Evolutionary conservation across 495 filamentous ascomycete genomes (phyloP).

Genomic region (Aspergillus olivimuriae): DNA sequence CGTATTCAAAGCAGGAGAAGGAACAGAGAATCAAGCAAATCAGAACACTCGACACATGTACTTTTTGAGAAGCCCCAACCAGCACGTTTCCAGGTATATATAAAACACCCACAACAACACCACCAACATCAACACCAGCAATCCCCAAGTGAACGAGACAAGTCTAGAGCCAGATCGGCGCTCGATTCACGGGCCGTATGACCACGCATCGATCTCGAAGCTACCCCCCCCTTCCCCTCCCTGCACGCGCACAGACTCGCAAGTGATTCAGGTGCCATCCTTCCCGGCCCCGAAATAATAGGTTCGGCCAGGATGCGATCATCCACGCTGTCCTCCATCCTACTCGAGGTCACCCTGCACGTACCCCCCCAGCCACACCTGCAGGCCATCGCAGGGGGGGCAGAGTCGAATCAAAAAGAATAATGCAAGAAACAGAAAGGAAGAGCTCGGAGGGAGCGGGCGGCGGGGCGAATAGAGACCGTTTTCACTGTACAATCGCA

Average conservation of each 20-base stretch:
- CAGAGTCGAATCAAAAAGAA: background rate
- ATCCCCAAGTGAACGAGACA: too few relatives aligned
- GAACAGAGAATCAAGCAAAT: too few relatives aligned
- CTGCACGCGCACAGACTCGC: slow-evolving; percentile 8
- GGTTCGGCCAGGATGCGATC: slow-evolving; percentile 2
- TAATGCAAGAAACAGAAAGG: too few relatives aligned
- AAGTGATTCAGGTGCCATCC: background rate
- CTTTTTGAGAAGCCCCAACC: too few relatives aligned
- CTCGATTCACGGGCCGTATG: slow-evolving; percentile 2
- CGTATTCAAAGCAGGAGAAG: too few relatives aligned
- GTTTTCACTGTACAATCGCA: slow-evolving; percentile 19
- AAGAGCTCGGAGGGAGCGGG: too few relatives aligned
- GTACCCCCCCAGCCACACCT: slow-evolving; percentile 2
- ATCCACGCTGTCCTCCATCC: background rate
- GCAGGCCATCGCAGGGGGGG: background rate
- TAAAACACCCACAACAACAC: too few relatives aligned
- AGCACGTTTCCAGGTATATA: too few relatives aligned
- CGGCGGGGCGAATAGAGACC: too few relatives aligned
- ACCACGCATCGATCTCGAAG: background rate
- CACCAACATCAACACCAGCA: background rate
- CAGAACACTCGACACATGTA: too few relatives aligned
- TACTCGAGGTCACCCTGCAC: too few relatives aligned
- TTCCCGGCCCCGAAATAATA: background rate
- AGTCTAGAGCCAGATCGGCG: too few relatives aligned
- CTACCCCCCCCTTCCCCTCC: background rate